phyloP scores from a whole-genome alignment of 192 early-diverging fungal species.

The Kickxella alabastrina region DNA sequence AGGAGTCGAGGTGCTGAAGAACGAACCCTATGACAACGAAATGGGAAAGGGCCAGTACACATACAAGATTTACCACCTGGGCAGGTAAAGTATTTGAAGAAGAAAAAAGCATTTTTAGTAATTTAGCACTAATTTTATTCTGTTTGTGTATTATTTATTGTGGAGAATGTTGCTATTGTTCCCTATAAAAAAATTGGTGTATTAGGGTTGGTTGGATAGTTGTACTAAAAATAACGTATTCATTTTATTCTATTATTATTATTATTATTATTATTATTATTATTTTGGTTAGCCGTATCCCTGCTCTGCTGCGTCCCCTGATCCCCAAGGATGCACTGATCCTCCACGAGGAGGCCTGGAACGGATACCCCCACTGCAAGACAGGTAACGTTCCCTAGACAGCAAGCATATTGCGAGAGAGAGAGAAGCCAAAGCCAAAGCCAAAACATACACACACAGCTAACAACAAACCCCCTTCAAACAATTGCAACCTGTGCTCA shows the following conservation, averaged over 20 bases:
- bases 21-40: conserved; percentile 74
- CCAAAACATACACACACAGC: too few relatives aligned
- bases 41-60: conserved; percentile 75
- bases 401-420: too few relatives aligned
- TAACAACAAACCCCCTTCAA: too few relatives aligned
- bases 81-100: conserved; percentile 18
- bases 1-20: conserved; percentile 73
- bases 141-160: background rate
- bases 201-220: too few relatives aligned
- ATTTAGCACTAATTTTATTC: conserved; percentile 1
- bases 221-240: too few relatives aligned
- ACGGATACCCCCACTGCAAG: conserved; percentile 70
- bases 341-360: conserved; percentile 79
- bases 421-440: too few relatives aligned
- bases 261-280: conserved; percentile 1
- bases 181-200: too few relatives aligned
- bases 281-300: conserved; percentile 53
- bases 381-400: too few relatives aligned
- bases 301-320: conserved; percentile 57
- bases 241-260: background rate
- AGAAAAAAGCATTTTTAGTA: background rate
- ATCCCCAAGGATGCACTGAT: conserved; percentile 63
- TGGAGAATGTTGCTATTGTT: too few relatives aligned
- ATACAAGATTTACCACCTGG: conserved; percentile 68
- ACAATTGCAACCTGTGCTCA: too few relatives aligned